A percentile compares a stretch with the other conserved stretches of the same genome.
phyloP scores from a whole-genome alignment of 139 green algal genomes.

The Volvox africanus region DNA sequence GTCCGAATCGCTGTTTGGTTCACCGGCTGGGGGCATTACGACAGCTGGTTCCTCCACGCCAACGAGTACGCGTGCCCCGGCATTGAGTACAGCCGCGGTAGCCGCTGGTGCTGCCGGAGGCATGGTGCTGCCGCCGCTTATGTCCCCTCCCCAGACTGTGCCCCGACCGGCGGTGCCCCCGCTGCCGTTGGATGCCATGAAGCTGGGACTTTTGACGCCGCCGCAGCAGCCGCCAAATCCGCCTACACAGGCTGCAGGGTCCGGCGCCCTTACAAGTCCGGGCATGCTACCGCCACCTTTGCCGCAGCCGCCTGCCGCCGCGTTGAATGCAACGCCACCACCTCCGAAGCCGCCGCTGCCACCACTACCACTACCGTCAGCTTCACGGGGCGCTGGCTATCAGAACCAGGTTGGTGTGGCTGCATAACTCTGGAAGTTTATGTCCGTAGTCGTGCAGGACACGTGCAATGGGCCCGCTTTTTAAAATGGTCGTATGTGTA shows the following conservation, averaged over 20 bases:
- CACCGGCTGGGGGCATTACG: not conserved
- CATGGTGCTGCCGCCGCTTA: not conserved
- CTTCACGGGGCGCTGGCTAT: not conserved
- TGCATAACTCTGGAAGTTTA: not conserved
- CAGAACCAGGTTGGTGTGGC: constrained; percentile 14
- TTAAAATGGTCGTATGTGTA: too few species aligned
- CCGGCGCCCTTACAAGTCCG: not conserved
- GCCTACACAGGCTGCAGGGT: not conserved
- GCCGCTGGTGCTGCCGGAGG: not conserved
- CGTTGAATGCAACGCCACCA: not conserved
- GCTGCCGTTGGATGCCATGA: constrained; percentile 33
- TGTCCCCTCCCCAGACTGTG: not conserved
- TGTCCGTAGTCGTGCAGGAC: too few species aligned
- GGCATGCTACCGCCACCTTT: too few species aligned
- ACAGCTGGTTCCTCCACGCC: constrained; percentile 1
- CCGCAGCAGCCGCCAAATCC: not conserved
- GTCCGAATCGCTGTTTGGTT: constrained; percentile 23
- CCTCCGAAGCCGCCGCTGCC: constrained; percentile 1
- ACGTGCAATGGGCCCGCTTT: too few species aligned
- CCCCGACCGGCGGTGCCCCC: not conserved
- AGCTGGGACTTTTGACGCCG: constrained; percentile 10
- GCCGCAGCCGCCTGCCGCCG: not conserved
- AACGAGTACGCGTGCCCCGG: not conserved
- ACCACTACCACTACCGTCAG: not conserved
- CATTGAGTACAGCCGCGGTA: not conserved